Conservation (phyloP, 768 basidiomycete species). For the Heimioporus sp. region DNA sequence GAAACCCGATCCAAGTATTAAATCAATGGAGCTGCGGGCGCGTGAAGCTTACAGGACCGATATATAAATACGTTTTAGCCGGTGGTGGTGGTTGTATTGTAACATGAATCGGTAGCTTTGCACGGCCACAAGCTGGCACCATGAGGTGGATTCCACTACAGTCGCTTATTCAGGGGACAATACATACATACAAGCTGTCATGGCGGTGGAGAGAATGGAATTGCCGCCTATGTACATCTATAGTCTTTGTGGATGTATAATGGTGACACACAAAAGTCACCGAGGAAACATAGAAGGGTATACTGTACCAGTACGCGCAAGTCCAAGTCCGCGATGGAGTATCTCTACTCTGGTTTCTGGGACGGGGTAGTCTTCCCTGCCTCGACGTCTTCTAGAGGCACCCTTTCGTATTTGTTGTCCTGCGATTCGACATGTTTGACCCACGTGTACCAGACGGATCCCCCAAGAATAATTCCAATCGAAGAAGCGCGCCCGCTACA, state of each 20-base stretch:
- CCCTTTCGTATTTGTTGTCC: constrained; percentile 51
- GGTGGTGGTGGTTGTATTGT: constrained; percentile 4
- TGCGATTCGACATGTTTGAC: constrained; percentile 73
- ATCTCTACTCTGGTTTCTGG: constrained; percentile 30
- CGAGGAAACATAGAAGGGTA: constrained; percentile 8
- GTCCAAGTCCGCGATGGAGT: neutral
- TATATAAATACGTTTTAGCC: neutral
- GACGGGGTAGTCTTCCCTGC: constrained; percentile 34
- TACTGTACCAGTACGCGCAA: neutral
- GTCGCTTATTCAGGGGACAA: neutral
- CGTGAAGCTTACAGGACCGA: neutral
- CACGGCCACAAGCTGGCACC: too few species aligned
- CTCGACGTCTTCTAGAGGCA: constrained; percentile 65
- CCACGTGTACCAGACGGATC: constrained; percentile 88
- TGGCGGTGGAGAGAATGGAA: too few species aligned
- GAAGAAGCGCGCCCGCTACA: constrained; percentile 77
- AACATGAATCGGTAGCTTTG: too few species aligned
- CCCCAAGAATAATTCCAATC: constrained; percentile 75
- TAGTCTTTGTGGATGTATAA: constrained; percentile 4
- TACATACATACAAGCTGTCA: neutral
- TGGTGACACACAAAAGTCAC: neutral
- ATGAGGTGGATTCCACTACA: too few species aligned
- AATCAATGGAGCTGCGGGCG: neutral
- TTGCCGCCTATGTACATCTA: constrained; percentile 10
- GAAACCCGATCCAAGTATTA: neutral